These are phyloP conservation scores for Plasmodium coatneyi DNA, from an alignment of 169 alveolate genomes.

Conservation along the genomic window DNA sequence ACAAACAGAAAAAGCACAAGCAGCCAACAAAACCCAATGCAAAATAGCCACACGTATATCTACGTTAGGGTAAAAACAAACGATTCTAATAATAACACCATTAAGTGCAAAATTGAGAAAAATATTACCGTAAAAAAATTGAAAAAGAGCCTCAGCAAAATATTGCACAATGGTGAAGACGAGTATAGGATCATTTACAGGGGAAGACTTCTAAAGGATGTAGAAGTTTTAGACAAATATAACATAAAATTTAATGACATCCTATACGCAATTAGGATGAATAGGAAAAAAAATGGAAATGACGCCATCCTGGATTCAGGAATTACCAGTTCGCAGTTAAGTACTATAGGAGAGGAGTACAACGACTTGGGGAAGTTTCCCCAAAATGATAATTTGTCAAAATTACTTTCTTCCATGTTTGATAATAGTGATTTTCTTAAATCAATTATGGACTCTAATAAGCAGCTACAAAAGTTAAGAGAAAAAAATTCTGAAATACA, in stretches of 20 bases:
- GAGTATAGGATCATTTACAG: slow-evolving; percentile 62
- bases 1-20: background rate
- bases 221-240: slow-evolving; percentile 23
- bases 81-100: slow-evolving; percentile 7
- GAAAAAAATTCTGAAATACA: slow-evolving; percentile 74
- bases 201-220: slow-evolving; percentile 59
- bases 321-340: slow-evolving; percentile 67
- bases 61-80: slow-evolving; percentile 63
- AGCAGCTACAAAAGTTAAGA: slow-evolving; percentile 68
- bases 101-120: slow-evolving; percentile 60
- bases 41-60: background rate
- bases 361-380: slow-evolving; percentile 32
- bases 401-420: slow-evolving; percentile 64
- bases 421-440: slow-evolving; percentile 70
- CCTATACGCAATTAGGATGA: slow-evolving; percentile 36
- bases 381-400: slow-evolving; percentile 57
- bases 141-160: slow-evolving; percentile 27
- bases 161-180: slow-evolving; percentile 21
- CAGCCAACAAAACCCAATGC: background rate
- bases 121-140: slow-evolving; percentile 51
- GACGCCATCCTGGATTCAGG: slow-evolving; percentile 62
- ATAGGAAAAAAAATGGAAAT: slow-evolving; percentile 33
- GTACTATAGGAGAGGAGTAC: slow-evolving; percentile 72
- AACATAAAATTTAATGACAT: slow-evolving; percentile 58
- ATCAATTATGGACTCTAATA: slow-evolving; percentile 73